Percentiles rank a stretch among this genome's conserved stretches.
Evolutionary conservation across 2,329 filamentous ascomycete species (phyloP).

Genomic region (Phaeosphaeriaceae sp.): DNA sequence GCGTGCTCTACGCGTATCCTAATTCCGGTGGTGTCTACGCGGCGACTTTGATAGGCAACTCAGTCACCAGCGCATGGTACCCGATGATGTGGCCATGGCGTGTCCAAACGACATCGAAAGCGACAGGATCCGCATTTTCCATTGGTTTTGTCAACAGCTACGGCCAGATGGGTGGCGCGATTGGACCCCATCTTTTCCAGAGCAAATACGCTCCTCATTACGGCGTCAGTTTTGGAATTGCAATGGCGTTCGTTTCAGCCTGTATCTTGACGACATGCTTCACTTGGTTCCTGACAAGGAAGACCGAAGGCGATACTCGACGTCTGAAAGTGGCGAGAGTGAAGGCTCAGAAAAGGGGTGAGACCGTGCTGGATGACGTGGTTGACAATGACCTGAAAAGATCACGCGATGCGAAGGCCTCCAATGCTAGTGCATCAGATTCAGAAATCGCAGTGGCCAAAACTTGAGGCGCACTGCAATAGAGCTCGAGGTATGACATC

Average conservation of each 20-base stretch:
- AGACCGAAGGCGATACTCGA: constrained; percentile 49
- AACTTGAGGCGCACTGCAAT: background rate
- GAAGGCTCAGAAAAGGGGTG: constrained; percentile 6
- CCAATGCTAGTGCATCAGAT: background rate
- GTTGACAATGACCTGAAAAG: background rate
- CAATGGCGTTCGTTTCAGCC: constrained; percentile 45
- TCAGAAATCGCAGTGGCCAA: background rate
- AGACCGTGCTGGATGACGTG: background rate
- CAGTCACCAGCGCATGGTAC: constrained; percentile 19
- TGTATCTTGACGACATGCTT: constrained; percentile 50
- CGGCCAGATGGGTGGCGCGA: constrained; percentile 55
- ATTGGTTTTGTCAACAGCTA: constrained; percentile 54
- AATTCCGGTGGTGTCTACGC: constrained; percentile 54
- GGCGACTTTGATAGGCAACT: constrained; percentile 21
- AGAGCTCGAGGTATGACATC: too few relatives aligned
- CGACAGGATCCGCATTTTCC: constrained; percentile 54
- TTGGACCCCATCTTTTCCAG: constrained; percentile 55
- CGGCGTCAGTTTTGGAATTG: constrained; percentile 47
- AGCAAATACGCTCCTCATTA: constrained; percentile 52
- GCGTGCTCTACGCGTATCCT: constrained; percentile 21
- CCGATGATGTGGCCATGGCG: constrained; percentile 52
- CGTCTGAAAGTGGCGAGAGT: constrained; percentile 21
- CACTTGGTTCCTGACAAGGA: constrained; percentile 53
- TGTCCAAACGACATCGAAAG: constrained; percentile 37
- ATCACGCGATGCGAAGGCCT: background rate